These are phyloP conservation scores for Hortaea sp. DNA, from an alignment of 2,329 filamentous ascomycete species.

Conservation along the genomic window DNA sequence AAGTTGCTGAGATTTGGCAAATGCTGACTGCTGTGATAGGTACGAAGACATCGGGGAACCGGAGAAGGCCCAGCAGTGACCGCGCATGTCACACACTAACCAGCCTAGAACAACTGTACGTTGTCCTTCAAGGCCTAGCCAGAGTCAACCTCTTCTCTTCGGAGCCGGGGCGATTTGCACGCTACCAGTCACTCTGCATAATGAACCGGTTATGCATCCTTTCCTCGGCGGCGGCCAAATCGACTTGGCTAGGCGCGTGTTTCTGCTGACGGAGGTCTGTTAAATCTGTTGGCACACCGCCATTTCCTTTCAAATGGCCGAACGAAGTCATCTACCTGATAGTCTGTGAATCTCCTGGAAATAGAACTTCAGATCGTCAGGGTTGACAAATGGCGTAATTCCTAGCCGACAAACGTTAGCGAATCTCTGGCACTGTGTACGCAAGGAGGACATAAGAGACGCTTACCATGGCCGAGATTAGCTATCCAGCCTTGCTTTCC, in stretches of 20 bases:
- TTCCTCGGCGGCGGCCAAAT: constrained; percentile 19
- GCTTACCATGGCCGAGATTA: constrained; percentile 84
- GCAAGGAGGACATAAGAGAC: constrained; percentile 1
- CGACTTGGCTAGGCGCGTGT: constrained; percentile 12
- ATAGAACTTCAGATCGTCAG: constrained; percentile 86
- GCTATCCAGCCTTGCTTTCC: constrained; percentile 92
- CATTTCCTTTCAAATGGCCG: not conserved
- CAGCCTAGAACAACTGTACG: too few species aligned
- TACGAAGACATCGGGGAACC: constrained; percentile 29
- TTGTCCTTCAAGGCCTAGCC: too few species aligned
- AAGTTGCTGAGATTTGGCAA: not conserved
- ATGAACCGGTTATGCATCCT: constrained; percentile 28
- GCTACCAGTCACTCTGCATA: constrained; percentile 25
- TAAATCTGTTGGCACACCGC: constrained; percentile 19
- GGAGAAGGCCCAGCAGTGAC: constrained; percentile 13
- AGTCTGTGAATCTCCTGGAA: constrained; percentile 73
- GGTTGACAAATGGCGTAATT: constrained; percentile 89
- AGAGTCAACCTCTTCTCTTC: too few species aligned
- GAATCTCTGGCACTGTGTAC: constrained; percentile 2
- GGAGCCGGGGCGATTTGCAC: too few species aligned
- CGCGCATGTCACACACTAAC: not conserved
- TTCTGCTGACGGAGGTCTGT: constrained; percentile 18
- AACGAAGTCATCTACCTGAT: constrained; percentile 28
- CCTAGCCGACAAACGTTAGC: constrained; percentile 40
- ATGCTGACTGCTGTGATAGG: constrained; percentile 14